A percentile compares a stretch with the other conserved stretches of the same genome.
Evolutionary conservation across 257 asterid genomes (phyloP).

Genomic region (Verbena officinalis): DNA sequence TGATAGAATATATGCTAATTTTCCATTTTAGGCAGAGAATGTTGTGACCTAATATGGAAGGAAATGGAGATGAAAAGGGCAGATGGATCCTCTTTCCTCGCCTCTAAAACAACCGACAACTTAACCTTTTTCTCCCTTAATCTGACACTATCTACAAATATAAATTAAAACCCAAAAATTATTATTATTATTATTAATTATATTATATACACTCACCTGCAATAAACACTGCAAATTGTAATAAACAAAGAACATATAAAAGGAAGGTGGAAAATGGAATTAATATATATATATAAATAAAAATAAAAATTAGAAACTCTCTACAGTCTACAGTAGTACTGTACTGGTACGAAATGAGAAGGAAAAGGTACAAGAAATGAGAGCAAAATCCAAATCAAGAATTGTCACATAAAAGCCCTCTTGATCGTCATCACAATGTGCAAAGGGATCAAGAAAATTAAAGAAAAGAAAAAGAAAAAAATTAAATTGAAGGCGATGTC

Average conservation of each 20-base stretch:
- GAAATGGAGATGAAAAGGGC: constrained; percentile 43
- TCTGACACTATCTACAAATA: neutral
- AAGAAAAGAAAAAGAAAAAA: neutral
- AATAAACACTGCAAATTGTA: neutral
- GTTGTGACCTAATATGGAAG: constrained; percentile 57
- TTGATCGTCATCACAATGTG: neutral
- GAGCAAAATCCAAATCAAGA: constrained; percentile 35
- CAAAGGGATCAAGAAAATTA: neutral
- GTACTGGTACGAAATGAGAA: constrained; percentile 33
- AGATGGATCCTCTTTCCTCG: constrained; percentile 37
- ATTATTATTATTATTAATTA: neutral
- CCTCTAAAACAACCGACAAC: constrained; percentile 61
- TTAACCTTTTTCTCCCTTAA: constrained; percentile 29
- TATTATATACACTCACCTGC: neutral
- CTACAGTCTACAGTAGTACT: constrained; percentile 18
- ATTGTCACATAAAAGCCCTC: constrained; percentile 36
- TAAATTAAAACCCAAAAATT: neutral
- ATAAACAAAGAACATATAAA: constrained; percentile 6
- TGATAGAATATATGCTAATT: constrained; percentile 16
- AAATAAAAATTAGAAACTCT: constrained; percentile 17
- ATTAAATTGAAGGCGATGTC: constrained; percentile 6
- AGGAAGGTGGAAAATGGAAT: too few relatives aligned
- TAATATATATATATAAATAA: neutral
- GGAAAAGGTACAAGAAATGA: constrained; percentile 24
- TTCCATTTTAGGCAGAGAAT: constrained; percentile 65